These are phyloP conservation scores for Saccharomyces pastorianus DNA, from an alignment of 1,139 yeast species.

Conservation along the genomic window DNA sequence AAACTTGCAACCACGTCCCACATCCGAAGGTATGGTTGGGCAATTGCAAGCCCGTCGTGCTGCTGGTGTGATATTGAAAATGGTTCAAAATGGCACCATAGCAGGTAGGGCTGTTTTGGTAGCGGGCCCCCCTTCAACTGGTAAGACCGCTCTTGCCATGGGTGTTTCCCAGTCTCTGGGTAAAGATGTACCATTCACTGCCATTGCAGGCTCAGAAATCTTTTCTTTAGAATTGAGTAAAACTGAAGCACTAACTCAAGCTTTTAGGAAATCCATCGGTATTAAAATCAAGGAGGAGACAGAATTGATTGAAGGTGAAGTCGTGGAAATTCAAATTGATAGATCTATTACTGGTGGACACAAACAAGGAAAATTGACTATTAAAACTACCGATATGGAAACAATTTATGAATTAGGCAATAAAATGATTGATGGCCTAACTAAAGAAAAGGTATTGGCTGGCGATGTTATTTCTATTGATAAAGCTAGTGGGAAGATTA, in stretches of 20 bases:
- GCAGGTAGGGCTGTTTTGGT: slow-evolving; percentile 94
- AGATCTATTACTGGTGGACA: slow-evolving; percentile 95
- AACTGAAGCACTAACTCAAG: slow-evolving; percentile 93
- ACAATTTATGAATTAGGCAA: slow-evolving; percentile 94
- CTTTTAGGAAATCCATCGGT: slow-evolving; percentile 92
- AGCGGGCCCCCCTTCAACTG: slow-evolving; percentile 98
- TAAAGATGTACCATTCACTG: slow-evolving; percentile 87
- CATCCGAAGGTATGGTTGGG: slow-evolving; percentile 94
- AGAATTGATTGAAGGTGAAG: slow-evolving; percentile 96
- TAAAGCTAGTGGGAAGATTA: slow-evolving; percentile 88
- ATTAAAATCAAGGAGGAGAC: slow-evolving; percentile 94
- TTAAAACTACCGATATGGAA: slow-evolving; percentile 98
- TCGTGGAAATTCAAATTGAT: slow-evolving; percentile 95
- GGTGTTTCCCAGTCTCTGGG: slow-evolving; percentile 89
- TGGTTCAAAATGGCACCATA: slow-evolving; percentile 88
- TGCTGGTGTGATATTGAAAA: slow-evolving; percentile 85
- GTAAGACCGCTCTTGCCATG: slow-evolving; percentile 98
- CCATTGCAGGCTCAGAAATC: slow-evolving; percentile 89
- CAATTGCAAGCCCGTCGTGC: slow-evolving; percentile 92
- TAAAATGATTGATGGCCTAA: slow-evolving; percentile 93
- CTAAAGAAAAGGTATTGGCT: slow-evolving; percentile 91
- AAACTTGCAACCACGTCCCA: slow-evolving; percentile 70
- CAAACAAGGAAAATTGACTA: slow-evolving; percentile 94
- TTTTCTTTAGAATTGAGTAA: slow-evolving; percentile 85
- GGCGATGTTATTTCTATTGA: slow-evolving; percentile 96